phyloP scores from a whole-genome alignment of 768 basidiomycete genomes.

The Rhodocollybia butyracea region DNA sequence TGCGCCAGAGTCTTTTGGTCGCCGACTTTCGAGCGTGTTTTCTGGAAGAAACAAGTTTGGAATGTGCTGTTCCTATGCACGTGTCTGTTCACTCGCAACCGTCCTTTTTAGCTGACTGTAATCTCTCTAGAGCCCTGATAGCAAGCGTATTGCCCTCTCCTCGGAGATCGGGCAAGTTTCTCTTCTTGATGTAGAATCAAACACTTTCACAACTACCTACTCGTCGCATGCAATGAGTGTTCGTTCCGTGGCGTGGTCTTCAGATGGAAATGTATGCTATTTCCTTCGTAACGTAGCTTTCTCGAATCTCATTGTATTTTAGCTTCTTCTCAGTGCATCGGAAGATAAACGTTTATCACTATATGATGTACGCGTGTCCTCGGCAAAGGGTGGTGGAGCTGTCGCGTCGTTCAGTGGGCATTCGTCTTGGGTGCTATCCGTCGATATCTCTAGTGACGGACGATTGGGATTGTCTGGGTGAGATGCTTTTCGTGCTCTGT shows the following conservation, averaged over 20 bases:
- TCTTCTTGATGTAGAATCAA: slow-evolving; percentile 77
- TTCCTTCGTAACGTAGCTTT: not conserved
- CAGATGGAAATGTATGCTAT: slow-evolving; percentile 74
- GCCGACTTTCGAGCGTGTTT: slow-evolving; percentile 51
- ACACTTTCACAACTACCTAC: slow-evolving; percentile 63
- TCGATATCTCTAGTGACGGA: slow-evolving; percentile 80
- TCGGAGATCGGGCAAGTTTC: slow-evolving; percentile 87
- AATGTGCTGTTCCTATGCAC: slow-evolving; percentile 68
- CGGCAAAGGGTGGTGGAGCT: slow-evolving; percentile 75
- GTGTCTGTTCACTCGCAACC: slow-evolving; percentile 18
- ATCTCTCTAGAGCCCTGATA: slow-evolving; percentile 76
- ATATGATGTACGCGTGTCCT: slow-evolving; percentile 80
- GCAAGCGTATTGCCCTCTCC: slow-evolving; percentile 74
- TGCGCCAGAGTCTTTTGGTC: slow-evolving; percentile 61
- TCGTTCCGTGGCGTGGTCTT: slow-evolving; percentile 84
- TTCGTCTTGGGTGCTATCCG: slow-evolving; percentile 86
- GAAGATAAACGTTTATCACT: slow-evolving; percentile 91
- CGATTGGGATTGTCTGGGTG: slow-evolving; percentile 81
- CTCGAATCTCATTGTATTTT: not conserved
- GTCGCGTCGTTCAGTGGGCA: slow-evolving; percentile 88
- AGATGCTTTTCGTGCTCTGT: slow-evolving; percentile 15
- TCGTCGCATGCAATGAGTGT: slow-evolving; percentile 90
- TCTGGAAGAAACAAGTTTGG: slow-evolving; percentile 78
- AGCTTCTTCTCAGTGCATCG: slow-evolving; percentile 87
- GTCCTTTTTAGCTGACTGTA: slow-evolving; percentile 3